Percentiles rank a stretch among this genome's conserved stretches.
Conservation (phyloP, 495 filamentous ascomycete species). For the Xylaria curta region DNA sequence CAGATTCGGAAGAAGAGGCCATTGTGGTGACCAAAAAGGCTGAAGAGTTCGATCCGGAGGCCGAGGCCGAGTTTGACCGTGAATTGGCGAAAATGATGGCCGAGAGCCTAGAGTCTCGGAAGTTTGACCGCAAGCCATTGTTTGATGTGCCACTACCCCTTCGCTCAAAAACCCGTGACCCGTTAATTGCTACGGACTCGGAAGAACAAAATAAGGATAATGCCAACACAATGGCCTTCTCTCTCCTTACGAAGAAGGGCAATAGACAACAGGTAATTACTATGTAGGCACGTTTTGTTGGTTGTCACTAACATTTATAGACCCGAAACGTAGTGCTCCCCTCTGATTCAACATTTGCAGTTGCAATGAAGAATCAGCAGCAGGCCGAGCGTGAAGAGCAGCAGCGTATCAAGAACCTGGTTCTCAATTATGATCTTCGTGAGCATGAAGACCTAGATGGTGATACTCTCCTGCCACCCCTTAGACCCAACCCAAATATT, state of each 20-base stretch:
- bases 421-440: conserved; percentile 92
- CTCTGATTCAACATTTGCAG: conserved; percentile 90
- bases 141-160: conserved; percentile 96
- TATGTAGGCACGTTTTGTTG: not conserved
- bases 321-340: conserved; percentile 93
- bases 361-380: conserved; percentile 94
- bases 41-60: conserved; percentile 90
- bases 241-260: conserved; percentile 92
- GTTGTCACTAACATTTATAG: conserved; percentile 52
- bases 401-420: conserved; percentile 95
- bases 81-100: conserved; percentile 99
- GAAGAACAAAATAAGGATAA: conserved; percentile 54
- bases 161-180: conserved; percentile 71
- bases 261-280: conserved; percentile 85
- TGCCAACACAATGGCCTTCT: conserved; percentile 81
- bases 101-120: conserved; percentile 91
- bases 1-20: conserved; percentile 77
- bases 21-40: conserved; percentile 90
- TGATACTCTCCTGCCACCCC: conserved; percentile 55
- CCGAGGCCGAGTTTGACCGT: conserved; percentile 95
- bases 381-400: conserved; percentile 95
- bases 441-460: conserved; percentile 79
- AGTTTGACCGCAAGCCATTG: conserved; percentile 89
- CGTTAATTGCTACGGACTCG: conserved; percentile 51
- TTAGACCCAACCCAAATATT: conserved; percentile 53